These are phyloP conservation scores for Ballota nigra DNA, from an alignment of 257 asterid genomes.

Conservation along the genomic window DNA sequence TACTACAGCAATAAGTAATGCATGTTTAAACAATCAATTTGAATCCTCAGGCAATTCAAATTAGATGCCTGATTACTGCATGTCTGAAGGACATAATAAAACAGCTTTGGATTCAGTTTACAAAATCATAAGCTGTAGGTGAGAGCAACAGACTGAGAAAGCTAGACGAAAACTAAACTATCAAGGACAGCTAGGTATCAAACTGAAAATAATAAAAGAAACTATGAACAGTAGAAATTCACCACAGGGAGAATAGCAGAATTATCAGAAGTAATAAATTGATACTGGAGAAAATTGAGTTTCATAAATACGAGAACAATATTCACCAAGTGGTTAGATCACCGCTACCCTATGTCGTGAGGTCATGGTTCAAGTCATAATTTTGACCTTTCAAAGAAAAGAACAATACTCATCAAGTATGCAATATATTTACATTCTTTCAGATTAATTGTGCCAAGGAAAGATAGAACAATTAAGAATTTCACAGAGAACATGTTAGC, in stretches of 20 bases:
- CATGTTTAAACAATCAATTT: background rate
- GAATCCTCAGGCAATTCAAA: background rate
- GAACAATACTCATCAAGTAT: background rate
- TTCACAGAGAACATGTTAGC: background rate
- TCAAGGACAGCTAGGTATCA: background rate
- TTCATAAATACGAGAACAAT: background rate
- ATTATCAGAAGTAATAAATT: background rate
- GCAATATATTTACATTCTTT: background rate
- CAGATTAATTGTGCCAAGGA: background rate
- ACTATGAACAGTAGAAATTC: background rate
- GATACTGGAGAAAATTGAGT: background rate
- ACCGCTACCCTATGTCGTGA: too few relatives aligned
- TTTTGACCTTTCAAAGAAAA: too few relatives aligned
- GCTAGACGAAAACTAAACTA: background rate
- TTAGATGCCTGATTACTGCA: background rate
- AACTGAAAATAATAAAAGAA: background rate
- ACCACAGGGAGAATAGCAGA: background rate
- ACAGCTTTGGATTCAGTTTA: background rate
- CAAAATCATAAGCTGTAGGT: background rate
- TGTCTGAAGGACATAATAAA: background rate
- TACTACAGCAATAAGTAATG: background rate
- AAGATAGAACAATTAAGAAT: background rate
- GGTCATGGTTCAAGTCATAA: too few relatives aligned
- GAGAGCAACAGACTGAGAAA: background rate
- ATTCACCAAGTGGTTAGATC: too few relatives aligned